These are phyloP conservation scores for Rubus idaeus DNA, from an alignment of 306 rosid species.

Conservation along the genomic window DNA sequence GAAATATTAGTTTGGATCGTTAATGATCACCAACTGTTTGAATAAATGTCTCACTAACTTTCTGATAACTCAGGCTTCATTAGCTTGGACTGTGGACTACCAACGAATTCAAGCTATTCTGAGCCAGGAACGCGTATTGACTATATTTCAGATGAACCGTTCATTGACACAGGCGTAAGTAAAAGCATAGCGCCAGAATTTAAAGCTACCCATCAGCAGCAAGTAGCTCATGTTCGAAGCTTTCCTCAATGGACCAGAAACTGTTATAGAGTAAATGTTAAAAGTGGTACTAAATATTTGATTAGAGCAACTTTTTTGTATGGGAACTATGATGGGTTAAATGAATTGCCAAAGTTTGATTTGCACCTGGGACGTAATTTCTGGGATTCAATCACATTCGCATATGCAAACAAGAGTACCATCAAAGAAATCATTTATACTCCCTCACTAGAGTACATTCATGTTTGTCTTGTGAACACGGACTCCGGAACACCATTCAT, in stretches of 20 bases:
- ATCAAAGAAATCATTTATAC: constrained; percentile 38
- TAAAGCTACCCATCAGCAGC: constrained; percentile 9
- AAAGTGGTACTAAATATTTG: constrained; percentile 31
- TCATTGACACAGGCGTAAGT: constrained; percentile 34
- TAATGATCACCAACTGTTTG: neutral
- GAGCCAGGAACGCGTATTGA: constrained; percentile 27
- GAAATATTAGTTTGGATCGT: too few relatives aligned
- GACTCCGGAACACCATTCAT: constrained; percentile 53
- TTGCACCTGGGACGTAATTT: constrained; percentile 42
- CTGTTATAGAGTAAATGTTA: constrained; percentile 49
- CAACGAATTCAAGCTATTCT: constrained; percentile 23
- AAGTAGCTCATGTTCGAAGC: constrained; percentile 36
- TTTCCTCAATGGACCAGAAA: constrained; percentile 57
- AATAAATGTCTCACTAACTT: neutral
- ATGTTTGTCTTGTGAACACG: constrained; percentile 43
- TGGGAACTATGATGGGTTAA: constrained; percentile 46
- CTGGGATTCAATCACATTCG: constrained; percentile 36
- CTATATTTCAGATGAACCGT: constrained; percentile 50
- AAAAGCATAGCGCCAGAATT: constrained; percentile 13
- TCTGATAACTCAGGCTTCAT: constrained; percentile 44
- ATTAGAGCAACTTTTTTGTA: constrained; percentile 40
- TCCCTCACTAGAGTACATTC: constrained; percentile 28
- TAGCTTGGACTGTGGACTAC: constrained; percentile 55
- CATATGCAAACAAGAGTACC: neutral
- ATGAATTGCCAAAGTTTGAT: constrained; percentile 40